These are phyloP conservation scores for Odontarrhena argentea DNA, from an alignment of 345 rosid species.

Conservation along the genomic window DNA sequence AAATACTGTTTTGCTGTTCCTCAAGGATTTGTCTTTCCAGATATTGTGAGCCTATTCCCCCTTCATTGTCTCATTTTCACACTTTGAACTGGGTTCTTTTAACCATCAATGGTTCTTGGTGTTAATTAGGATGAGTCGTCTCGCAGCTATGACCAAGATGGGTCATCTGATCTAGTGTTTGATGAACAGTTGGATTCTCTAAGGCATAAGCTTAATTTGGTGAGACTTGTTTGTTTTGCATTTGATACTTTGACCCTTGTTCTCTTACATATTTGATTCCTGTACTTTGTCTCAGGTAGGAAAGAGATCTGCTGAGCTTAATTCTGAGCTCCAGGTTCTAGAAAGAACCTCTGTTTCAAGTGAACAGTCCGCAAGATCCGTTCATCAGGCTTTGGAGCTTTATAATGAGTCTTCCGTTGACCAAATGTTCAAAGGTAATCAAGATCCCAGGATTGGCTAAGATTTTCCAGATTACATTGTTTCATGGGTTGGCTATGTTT, in stretches of 20 bases:
- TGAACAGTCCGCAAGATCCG: constrained; percentile 51
- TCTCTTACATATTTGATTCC: not conserved
- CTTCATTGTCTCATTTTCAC: not conserved
- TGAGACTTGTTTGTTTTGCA: constrained; percentile 40
- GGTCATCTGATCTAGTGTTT: constrained; percentile 50
- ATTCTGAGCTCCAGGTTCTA: constrained; percentile 56
- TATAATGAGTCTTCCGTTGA: constrained; percentile 52
- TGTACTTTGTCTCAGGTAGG: constrained; percentile 45
- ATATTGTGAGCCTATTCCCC: constrained; percentile 50
- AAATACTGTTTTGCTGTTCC: constrained; percentile 72
- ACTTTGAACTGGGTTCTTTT: not conserved
- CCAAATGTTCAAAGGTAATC: constrained; percentile 66
- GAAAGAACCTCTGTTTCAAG: constrained; percentile 56
- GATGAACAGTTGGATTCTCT: constrained; percentile 68
- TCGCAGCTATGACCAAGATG: constrained; percentile 39
- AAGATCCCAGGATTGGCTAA: not conserved
- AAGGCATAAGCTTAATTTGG: constrained; percentile 64
- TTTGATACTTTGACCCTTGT: not conserved
- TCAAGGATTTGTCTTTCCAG: constrained; percentile 58
- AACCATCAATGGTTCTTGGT: not conserved
- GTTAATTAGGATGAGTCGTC: constrained; percentile 45
- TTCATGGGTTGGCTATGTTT: not conserved
- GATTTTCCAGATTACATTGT: constrained; percentile 15
- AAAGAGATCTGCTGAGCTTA: constrained; percentile 65
- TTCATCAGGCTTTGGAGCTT: constrained; percentile 54